A percentile compares a stretch with the other conserved stretches of the same genome.
phyloP scores from a whole-genome alignment of 257 asterid genomes.

The Echites panduratus region DNA sequence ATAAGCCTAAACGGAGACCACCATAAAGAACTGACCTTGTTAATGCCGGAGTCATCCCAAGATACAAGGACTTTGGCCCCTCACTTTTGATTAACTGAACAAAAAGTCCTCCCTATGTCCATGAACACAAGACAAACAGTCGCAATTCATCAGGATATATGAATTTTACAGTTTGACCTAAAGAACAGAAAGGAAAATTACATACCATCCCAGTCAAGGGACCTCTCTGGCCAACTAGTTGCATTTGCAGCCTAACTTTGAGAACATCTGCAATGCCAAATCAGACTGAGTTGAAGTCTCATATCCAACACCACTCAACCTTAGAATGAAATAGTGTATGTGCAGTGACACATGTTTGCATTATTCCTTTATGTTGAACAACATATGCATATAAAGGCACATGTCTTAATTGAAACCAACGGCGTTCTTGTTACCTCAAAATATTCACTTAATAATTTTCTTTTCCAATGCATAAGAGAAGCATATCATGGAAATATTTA shows the following conservation, averaged over 20 bases:
- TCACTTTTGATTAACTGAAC: conserved; percentile 64
- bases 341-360: neutral
- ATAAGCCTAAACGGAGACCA: conserved; percentile 99
- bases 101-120: conserved; percentile 63
- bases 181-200: conserved; percentile 12
- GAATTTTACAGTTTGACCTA: neutral
- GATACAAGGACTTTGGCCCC: conserved; percentile 77
- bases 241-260: conserved; percentile 99
- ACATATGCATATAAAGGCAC: neutral
- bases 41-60: conserved; percentile 86
- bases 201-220: conserved; percentile 88
- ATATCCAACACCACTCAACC: neutral
- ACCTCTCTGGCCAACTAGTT: conserved; percentile 90
- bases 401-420: neutral
- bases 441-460: neutral
- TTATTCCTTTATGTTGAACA: neutral
- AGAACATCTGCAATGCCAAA: conserved; percentile 68
- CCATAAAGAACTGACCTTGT: conserved; percentile 99
- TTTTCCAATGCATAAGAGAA: neutral
- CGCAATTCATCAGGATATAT: conserved; percentile 6
- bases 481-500: neutral
- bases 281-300: conserved; percentile 25
- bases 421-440: neutral
- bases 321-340: too few relatives aligned
- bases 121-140: conserved; percentile 17